Evolutionary conservation across 805 yeast species (phyloP).

Genomic region (Candida corydali): DNA sequence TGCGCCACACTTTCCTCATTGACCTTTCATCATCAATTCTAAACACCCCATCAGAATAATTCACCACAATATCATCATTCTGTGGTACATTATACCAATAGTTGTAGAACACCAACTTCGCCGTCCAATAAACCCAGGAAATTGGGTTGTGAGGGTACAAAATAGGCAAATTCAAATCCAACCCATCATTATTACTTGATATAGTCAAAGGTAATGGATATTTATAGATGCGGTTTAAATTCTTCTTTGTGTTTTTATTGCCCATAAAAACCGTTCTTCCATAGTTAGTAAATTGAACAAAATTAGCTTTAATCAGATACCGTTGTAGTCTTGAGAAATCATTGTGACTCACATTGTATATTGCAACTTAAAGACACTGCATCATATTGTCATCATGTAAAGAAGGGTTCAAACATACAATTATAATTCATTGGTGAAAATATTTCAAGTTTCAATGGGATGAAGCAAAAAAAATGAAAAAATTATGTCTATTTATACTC

Average conservation of each 20-base stretch:
- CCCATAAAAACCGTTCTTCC: slow-evolving; percentile 17
- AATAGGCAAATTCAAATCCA: slow-evolving; percentile 39
- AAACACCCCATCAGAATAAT: slow-evolving; percentile 25
- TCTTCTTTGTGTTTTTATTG: slow-evolving; percentile 27
- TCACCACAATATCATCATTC: slow-evolving; percentile 15
- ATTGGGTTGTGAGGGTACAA: slow-evolving; percentile 63
- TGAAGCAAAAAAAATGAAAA: neutral
- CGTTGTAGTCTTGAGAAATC: slow-evolving; percentile 94
- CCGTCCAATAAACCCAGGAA: slow-evolving; percentile 51
- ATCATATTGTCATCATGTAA: slow-evolving; percentile 16
- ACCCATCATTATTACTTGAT: slow-evolving; percentile 29
- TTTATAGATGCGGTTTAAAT: slow-evolving; percentile 27
- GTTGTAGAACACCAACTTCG: slow-evolving; percentile 20
- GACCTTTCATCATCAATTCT: slow-evolving; percentile 40
- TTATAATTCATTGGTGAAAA: slow-evolving; percentile 1
- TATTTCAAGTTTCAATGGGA: no score
- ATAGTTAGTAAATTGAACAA: slow-evolving; percentile 1
- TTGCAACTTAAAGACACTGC: slow-evolving; percentile 21
- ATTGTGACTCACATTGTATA: slow-evolving; percentile 55
- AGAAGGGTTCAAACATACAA: slow-evolving; percentile 1
- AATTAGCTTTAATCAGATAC: slow-evolving; percentile 63
- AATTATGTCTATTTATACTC: no score
- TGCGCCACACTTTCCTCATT: slow-evolving; percentile 65
- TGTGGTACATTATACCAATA: neutral
- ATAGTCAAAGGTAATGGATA: slow-evolving; percentile 58